Base-by-base conservation (phyloP, 768 basidiomycete species). In the Lentinula edodes region DNA sequence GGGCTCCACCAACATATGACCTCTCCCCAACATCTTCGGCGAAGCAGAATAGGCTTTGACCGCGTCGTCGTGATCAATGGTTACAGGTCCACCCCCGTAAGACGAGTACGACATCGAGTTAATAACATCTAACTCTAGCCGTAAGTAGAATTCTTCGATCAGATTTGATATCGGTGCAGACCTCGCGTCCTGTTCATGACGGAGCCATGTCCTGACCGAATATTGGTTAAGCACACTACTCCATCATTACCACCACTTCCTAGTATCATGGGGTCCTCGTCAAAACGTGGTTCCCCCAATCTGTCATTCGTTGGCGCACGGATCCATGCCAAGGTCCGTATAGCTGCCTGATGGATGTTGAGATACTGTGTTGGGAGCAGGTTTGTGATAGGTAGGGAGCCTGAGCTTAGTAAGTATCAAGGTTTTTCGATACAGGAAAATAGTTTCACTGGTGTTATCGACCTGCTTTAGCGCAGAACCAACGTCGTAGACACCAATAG, bases 221-320 rank as follows among this genome's bases (percentile, higher is more conserved):
- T 82, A 68, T 97, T 95, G 0, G 86, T 88, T 68, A 93, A 69
- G 64, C 85, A 84, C 50, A 88, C 83, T 61, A 85, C 77, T 1
- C 93, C 94, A 64, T 96, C 93, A 64, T 91, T 90, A 0, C 91
- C 91, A 0, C 87, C 89, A 64, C 87, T 89, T 6, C 85, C 83
- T 58, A 95, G 81, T 28, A 91, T 79, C 0, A 84, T 87, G 0
- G 93, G 91, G 68, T 91, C 82, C 48, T 75, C 78, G 36, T 82
- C 77, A 0, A 76, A 66, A 8, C 76, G 76, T 5, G 78, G 72
- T 1, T 66, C 68, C 2, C 87, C 89, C 0, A 76, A 73, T 3
- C 80, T 73, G 28, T 74, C 76, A 36, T 75, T 75, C 0, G 84
- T 81, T 2, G 93, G 92, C 0, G 83, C 80, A 16, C 83, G 84